Evolutionary conservation across 2,329 filamentous ascomycete genomes (phyloP), one percentile per base, ranked within the genome.

Genomic region (Parastagonospora nodorum): DNA sequence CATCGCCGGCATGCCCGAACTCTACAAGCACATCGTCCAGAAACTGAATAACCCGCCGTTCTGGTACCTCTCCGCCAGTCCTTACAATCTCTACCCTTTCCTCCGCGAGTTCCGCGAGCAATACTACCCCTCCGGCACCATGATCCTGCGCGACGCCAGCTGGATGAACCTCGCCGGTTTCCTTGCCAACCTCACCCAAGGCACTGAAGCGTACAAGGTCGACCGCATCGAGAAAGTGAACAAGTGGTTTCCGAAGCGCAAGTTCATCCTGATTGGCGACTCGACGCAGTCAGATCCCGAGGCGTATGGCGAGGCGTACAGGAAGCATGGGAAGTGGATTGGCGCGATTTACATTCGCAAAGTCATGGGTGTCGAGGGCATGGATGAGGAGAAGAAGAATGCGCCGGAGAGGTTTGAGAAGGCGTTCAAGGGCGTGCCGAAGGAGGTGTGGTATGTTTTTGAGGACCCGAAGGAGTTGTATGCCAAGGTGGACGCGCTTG

Each of bases 1-100:
- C 0, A 85, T 93, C 11, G 66, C 80, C 0, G 91, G 90, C 41
- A 97, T 97, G 91, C 89, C 92, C 0, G 86, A 90, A 62, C 81
- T 97, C 1, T 97, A 96, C 76, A 75, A 78, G 16, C 80, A 87
- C 48, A 79, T 96, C 9, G 78, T 86, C 38, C 68, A 69, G 11
- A 72, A 76, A 35, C 75, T 85, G 8, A 51, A 81, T 8, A 79
- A 81, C 8, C 88, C 91, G 1, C 84, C 91, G 0, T 96, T 90
- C 82, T 96, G 96, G 78, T 97, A 97, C 74, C 83, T 97, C 40
- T 95, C 90, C 0, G 92, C 93, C 0, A 96, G 92, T 0, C 93
- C 93, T 0, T 97, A 97, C 78, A 96, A 95, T 63, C 83, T 97
- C 8, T 97, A 97, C 68, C 88, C 90, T 0, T 94, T 97, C 74